Base-by-base conservation (phyloP, 1,284 basidiomycete species). In the Austroboletus niveus region DNA sequence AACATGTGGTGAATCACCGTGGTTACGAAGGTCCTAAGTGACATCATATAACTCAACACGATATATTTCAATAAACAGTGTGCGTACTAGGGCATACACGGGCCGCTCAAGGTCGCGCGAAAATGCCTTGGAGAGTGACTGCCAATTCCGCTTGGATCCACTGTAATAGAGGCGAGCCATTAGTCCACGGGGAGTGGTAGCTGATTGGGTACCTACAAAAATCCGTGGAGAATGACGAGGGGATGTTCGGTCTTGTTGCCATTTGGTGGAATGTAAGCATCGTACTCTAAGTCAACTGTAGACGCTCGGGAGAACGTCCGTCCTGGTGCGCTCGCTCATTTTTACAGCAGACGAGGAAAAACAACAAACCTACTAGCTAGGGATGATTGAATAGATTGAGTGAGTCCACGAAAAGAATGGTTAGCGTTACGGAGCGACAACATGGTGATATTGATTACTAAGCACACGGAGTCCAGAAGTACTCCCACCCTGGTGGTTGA, bases 141-240 rank as follows among this genome's bases (percentile, higher is more conserved):
- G 75, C 84, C 88, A 93, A 62, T 92, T 93, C 48, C 90, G 78
- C 64, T 91, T 91, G 49, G 83, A 88, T 0, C 91, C 90, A 58
- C 87, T 89, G 41, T 24, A 6, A 29, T 8, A 8, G 27, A 6
- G 8, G 27, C 27, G 8, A 29, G 22, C 41, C 32, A 35, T 48
- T 30, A 8, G 20, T 9, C 27, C n/a, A 41, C 39, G 44, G 27
- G 14, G 45, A 11, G 8, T 20, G 20, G 36, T 17, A 2, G 30
- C 8, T 8, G 27, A 55, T 8, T 8, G 47, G 17, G 17, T 50
- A 35, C 83, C 55, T 57, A 85, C 85, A 86, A 82, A 41, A 87
- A 72, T 1, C 85, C 85, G 57, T 87, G 85, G n/a, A 86, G 66
- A 42, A 87, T 82, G 3, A 87, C 72, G 12, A 87, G 67, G 0